These are phyloP conservation scores for Exophiala alcalophila DNA, from an alignment of 2,329 filamentous ascomycete species.

Conservation along the genomic window DNA sequence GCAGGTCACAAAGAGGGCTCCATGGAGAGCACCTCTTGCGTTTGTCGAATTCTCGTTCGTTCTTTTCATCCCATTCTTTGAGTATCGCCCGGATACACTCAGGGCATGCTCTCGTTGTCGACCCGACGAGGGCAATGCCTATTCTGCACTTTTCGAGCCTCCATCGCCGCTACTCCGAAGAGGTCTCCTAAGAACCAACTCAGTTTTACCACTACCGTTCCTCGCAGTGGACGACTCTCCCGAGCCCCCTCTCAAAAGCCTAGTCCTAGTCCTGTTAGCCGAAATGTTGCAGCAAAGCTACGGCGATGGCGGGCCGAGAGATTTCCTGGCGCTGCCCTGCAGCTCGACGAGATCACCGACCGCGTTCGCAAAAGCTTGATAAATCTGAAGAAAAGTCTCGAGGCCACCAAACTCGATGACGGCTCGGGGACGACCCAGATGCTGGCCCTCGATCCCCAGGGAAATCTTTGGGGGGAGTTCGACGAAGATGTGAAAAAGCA, in stretches of 20 bases:
- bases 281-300: too few species aligned
- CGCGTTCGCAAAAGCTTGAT: constrained; percentile 11
- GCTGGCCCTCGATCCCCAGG: constrained; percentile 20
- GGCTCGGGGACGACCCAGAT: constrained; percentile 17
- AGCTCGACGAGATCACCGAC: background rate
- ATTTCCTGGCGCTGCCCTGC: background rate
- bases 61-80: background rate
- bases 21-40: background rate
- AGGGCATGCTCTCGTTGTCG: constrained; percentile 20
- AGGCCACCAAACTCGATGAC: constrained; percentile 8
- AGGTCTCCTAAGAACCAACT: constrained; percentile 31
- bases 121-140: constrained; percentile 36
- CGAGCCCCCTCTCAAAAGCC: background rate
- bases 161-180: constrained; percentile 2
- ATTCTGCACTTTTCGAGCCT: constrained; percentile 39
- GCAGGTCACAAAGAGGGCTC: background rate
- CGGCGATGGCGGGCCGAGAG: background rate
- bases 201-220: constrained; percentile 32
- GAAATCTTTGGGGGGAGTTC: constrained; percentile 16
- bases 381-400: constrained; percentile 13
- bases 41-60: background rate
- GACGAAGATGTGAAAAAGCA: constrained; percentile 8
- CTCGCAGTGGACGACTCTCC: constrained; percentile 1
- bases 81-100: background rate
- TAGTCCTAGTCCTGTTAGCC: background rate